Evolutionary conservation across 345 rosid genomes (phyloP).

Genomic region (Capsella bursapastoris): DNA sequence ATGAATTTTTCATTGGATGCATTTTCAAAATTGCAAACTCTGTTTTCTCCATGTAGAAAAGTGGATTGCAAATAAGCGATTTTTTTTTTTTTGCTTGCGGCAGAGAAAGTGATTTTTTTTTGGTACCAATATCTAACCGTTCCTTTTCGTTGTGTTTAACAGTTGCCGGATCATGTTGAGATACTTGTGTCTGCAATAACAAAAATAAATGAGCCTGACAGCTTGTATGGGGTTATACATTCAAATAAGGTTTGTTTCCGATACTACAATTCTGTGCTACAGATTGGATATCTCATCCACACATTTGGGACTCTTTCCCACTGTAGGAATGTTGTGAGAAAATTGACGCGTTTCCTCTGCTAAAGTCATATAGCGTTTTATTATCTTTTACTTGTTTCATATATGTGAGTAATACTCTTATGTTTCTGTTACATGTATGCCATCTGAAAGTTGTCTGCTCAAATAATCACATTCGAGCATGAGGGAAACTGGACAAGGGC

Average conservation of each 20-base stretch:
- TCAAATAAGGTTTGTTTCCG: conserved; percentile 71
- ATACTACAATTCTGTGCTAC: conserved; percentile 18
- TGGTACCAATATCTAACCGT: neutral
- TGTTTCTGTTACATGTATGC: conserved; percentile 43
- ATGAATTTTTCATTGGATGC: conserved; percentile 24
- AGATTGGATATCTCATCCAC: conserved; percentile 20
- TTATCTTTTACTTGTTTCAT: conserved; percentile 24
- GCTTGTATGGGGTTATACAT: conserved; percentile 90
- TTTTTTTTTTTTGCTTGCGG: conserved; percentile 3
- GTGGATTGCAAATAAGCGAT: conserved; percentile 1
- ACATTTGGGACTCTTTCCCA: conserved; percentile 24
- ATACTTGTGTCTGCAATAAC: conserved; percentile 86
- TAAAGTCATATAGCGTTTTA: conserved; percentile 6
- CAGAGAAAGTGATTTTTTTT: conserved; percentile 11
- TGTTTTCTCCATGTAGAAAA: conserved; percentile 1
- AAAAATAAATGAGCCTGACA: conserved; percentile 95
- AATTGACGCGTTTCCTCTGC: conserved; percentile 11
- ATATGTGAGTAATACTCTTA: conserved; percentile 33
- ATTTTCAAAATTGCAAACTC: conserved; percentile 1
- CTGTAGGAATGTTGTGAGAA: conserved; percentile 16
- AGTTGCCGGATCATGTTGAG: conserved; percentile 82
- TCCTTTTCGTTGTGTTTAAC: conserved; percentile 39
- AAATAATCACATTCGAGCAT: conserved; percentile 91
- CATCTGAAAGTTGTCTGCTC: conserved; percentile 69
- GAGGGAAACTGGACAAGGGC: conserved; percentile 97